Base-by-base conservation (phyloP, 2,329 filamentous ascomycete genomes). In the Ceratocystiopsis sp. region DNA sequence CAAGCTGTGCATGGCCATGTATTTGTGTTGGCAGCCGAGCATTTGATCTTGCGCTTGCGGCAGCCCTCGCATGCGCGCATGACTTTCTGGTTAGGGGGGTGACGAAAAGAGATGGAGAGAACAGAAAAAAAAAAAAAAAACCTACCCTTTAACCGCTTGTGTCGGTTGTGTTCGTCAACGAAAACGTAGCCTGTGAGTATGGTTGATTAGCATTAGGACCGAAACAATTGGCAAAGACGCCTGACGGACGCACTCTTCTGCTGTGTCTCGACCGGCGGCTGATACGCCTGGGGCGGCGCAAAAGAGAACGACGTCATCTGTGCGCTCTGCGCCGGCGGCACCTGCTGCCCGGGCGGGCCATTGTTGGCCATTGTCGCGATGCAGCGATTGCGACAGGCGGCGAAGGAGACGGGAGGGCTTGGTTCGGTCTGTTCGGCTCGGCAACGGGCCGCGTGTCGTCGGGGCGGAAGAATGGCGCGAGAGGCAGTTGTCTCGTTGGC, bases 1-100 rank as follows among this genome's bases (percentile, higher is more conserved):
- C 89, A 98, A 34, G 91, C 85, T 36, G 87, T 91, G 61, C 89
- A 96, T 25, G 91, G 91, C 89, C 91, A 96, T 35, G 85, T 86
- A 60, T 96, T 95, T 36, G 87, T 95, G 14, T 89, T 94, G 17
- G 89, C 89, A 42, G 89, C 86, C 65, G 96, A 91, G 64, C 89
- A 98, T 61, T 94, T 94, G 59, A 98, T 98, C 63, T 98, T 98
- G 55, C 89, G 77, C 61, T 86, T 80, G 48, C 89, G 75, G 58
- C 89, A 96, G 47, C 89, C 89, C 64, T 95, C 89, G 61, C 89
- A 96, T 45, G 89, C 91, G 67, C 91, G 80, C 86, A 94, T 95
- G 42, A 95, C 89, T 93, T 35, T 35, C 21, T 13, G 14, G 13
- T 10, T 40, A 35, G 35, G 21, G 4, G 17, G 25, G 25, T 36